Evolutionary conservation across 352 stramenopile genomes (phyloP), one percentile per base, ranked within the genome.

Genomic region (Pythium monospermum): DNA sequence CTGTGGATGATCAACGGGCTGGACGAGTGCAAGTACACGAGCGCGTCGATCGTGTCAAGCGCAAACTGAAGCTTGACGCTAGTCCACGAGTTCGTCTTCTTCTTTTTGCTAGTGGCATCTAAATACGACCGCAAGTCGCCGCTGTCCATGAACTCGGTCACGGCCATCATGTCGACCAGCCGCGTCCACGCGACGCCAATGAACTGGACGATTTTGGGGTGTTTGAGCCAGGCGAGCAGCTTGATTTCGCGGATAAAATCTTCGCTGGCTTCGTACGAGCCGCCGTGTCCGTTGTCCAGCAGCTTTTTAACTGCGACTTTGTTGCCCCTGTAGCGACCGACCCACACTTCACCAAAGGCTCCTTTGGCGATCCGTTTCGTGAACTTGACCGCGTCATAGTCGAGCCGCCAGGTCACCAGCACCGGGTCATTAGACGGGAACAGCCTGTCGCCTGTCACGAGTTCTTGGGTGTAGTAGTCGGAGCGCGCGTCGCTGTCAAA

Each of bases 111-210:
- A n/a, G n/a, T n/a, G 1, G 63, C 44, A 22, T 85, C 70, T 22
- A 87, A 43, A n/a, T 82, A 54, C 22, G 68, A 76, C 21, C 72
- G 70, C 32, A 87, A 43, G 49, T 87, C 76, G 42, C 76, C 76
- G 8, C 57, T 71, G 41, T 85, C 76, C 76, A 87, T 87, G 48
- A 68, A 87, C 53, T 87, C 76, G 32, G 78, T 74, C 10, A 87
- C 71, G 1, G 73, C 76, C 15, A 84, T 51, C 71, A 85, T 85
- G 37, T 87, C 76, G 45, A 76, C 64, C 30, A 84, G 48, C 36
- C 71, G 76, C 8, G 76, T 87, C 76, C 76, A 87, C 31, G 73
- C 76, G n/a, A 85, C 76, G 54, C 76, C 76, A n/a, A 87, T 49
- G 36, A 87, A 87, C 45, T 71, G 49, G 41, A 85, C 62, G 56